Evolutionary conservation across 805 yeast species (phyloP).

Genomic region (Candida tammaniensis): DNA sequence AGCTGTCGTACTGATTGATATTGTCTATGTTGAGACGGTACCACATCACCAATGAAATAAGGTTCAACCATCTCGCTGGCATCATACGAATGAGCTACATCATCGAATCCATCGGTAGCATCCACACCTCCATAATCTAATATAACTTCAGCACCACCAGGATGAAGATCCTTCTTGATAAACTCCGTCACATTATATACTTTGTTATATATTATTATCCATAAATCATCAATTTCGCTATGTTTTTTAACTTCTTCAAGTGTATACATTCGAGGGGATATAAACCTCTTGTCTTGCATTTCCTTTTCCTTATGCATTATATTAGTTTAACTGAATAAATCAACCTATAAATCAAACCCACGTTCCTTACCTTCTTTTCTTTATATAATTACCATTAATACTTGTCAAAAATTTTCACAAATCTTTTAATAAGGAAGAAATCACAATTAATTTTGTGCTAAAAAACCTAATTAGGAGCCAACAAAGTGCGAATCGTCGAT

Average conservation of each 20-base stretch:
- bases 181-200: slow-evolving; percentile 76
- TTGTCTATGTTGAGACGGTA: slow-evolving; percentile 13
- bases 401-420: too few relatives aligned
- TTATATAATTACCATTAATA: too few relatives aligned
- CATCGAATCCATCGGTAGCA: slow-evolving; percentile 67
- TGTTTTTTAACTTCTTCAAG: slow-evolving; percentile 45
- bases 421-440: too few relatives aligned
- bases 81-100: slow-evolving; percentile 36
- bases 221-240: slow-evolving; percentile 70
- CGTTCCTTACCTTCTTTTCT: too few relatives aligned
- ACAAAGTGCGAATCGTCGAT: too few relatives aligned
- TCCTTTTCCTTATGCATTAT: too few relatives aligned
- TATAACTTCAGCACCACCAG: slow-evolving; percentile 72
- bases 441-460: too few relatives aligned
- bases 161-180: slow-evolving; percentile 62
- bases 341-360: too few relatives aligned
- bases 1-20: slow-evolving; percentile 13
- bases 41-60: slow-evolving; percentile 27
- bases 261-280: slow-evolving; percentile 4
- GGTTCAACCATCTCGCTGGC: slow-evolving; percentile 31
- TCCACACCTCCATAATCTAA: slow-evolving; percentile 77
- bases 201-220: slow-evolving; percentile 81
- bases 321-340: too few relatives aligned
- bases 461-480: too few relatives aligned
- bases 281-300: neutral